Evolutionary conservation across 768 basidiomycete genomes (phyloP).

Genomic region (Mycena pura): DNA sequence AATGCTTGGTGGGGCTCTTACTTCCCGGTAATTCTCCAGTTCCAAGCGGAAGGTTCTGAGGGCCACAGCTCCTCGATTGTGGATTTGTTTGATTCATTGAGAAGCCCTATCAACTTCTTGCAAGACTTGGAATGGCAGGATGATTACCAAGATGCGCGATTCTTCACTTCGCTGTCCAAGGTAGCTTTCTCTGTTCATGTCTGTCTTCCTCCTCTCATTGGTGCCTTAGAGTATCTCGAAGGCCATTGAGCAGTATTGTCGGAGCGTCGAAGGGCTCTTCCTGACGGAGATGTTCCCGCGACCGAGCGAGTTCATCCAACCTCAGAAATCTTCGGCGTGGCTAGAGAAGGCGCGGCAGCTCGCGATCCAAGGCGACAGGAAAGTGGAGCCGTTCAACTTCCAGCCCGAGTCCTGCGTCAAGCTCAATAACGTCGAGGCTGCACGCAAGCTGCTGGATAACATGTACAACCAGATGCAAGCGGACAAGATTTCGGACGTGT

Average conservation of each 20-base stretch:
- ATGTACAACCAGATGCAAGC: constrained; percentile 93
- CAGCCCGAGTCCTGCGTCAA: constrained; percentile 94
- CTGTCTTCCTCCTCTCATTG: not conserved
- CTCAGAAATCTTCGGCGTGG: constrained; percentile 89
- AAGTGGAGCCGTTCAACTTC: constrained; percentile 95
- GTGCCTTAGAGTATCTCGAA: constrained; percentile 81
- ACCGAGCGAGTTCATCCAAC: constrained; percentile 76
- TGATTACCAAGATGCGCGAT: constrained; percentile 85
- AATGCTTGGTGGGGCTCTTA: not conserved
- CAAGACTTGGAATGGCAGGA: constrained; percentile 94
- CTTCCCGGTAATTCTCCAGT: constrained; percentile 46
- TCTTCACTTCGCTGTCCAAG: constrained; percentile 89
- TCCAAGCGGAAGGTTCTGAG: constrained; percentile 77
- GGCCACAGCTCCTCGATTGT: constrained; percentile 97
- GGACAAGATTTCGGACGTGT: constrained; percentile 78
- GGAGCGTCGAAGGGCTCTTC: constrained; percentile 86
- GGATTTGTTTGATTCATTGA: constrained; percentile 93
- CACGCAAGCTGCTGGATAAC: constrained; percentile 88
- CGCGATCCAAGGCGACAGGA: constrained; percentile 82
- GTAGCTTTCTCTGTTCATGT: constrained; percentile 43
- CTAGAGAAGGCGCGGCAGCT: constrained; percentile 85
- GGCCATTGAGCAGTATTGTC: constrained; percentile 91
- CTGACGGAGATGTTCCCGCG: constrained; percentile 95
- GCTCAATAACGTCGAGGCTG: constrained; percentile 95
- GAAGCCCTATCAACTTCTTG: constrained; percentile 88